Conservation (phyloP, 257 asterid genomes). For the Ilex aquifolium region DNA sequence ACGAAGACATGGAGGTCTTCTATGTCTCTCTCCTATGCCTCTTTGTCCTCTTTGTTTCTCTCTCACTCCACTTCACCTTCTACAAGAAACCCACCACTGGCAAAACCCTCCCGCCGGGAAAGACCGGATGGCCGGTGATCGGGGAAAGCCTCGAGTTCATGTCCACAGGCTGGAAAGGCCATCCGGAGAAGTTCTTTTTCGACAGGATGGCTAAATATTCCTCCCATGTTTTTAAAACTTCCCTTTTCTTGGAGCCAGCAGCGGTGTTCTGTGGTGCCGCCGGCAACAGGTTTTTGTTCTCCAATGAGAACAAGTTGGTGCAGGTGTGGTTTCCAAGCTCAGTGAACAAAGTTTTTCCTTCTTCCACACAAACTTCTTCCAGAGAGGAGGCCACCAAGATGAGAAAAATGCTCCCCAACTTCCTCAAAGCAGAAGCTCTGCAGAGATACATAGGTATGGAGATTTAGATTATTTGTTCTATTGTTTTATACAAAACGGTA, state of each 20-base stretch:
- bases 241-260: slow-evolving; percentile 32
- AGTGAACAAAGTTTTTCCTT: slow-evolving; percentile 42
- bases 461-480: too few relatives aligned
- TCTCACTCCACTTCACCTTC: too few relatives aligned
- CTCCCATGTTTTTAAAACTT: slow-evolving; percentile 33
- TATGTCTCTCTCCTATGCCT: too few relatives aligned
- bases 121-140: slow-evolving; percentile 43
- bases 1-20: too few relatives aligned
- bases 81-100: background rate
- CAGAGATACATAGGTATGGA: slow-evolving; percentile 38
- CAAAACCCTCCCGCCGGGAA: slow-evolving; percentile 38
- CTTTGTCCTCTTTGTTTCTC: too few relatives aligned
- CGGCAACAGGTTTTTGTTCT: slow-evolving; percentile 44
- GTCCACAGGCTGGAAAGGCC: slow-evolving; percentile 50
- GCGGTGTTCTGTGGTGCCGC: slow-evolving; percentile 40
- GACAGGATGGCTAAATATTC: slow-evolving; percentile 40
- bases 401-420: slow-evolving; percentile 58
- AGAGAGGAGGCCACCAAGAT: slow-evolving; percentile 54
- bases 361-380: slow-evolving; percentile 38
- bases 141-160: slow-evolving; percentile 53
- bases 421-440: slow-evolving; percentile 53
- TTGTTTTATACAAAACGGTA: too few relatives aligned
- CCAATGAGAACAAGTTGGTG: slow-evolving; percentile 54
- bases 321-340: slow-evolving; percentile 61
- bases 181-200: slow-evolving; percentile 47